These are phyloP conservation scores for Boletus sp. DNA, from an alignment of 1,284 basidiomycete genomes.

Conservation along the genomic window DNA sequence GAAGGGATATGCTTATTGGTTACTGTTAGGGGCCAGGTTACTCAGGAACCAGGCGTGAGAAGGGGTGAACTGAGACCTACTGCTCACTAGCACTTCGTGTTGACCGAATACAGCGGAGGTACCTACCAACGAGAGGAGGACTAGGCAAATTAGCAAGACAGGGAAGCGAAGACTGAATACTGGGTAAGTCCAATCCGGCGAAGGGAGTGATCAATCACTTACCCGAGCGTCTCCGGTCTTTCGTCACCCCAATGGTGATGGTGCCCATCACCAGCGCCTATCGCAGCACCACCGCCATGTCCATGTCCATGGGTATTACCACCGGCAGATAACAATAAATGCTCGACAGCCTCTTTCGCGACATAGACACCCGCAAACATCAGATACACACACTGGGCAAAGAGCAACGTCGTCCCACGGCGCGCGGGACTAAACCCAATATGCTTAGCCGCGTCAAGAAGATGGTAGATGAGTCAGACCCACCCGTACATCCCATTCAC, in stretches of 20 bases:
- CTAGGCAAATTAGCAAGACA: constrained; percentile 55
- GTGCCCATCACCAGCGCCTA: constrained; percentile 47
- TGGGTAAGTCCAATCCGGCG: constrained; percentile 1
- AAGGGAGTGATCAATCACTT: constrained; percentile 11
- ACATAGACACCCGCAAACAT: constrained; percentile 91
- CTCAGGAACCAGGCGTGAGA: neutral
- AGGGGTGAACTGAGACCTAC: constrained; percentile 16
- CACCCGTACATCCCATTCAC: constrained; percentile 29
- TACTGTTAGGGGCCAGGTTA: constrained; percentile 17
- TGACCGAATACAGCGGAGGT: constrained; percentile 31
- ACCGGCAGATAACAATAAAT: constrained; percentile 64
- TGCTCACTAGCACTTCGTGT: constrained; percentile 33
- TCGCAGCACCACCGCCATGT: constrained; percentile 9
- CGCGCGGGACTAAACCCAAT: constrained; percentile 60
- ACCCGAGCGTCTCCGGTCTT: constrained; percentile 42
- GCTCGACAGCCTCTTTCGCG: constrained; percentile 90
- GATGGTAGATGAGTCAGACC: neutral
- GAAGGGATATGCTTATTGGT: constrained; percentile 32
- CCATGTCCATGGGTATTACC: constrained; percentile 30
- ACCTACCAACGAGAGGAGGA: constrained; percentile 53
- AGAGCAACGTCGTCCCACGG: constrained; percentile 76
- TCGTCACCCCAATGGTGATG: constrained; percentile 60
- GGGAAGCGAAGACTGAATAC: constrained; percentile 66
- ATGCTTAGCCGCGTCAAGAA: neutral
- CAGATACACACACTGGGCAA: constrained; percentile 86